A percentile compares a stretch with the other conserved stretches of the same genome.
phyloP scores from a whole-genome alignment of 768 basidiomycete species.

The Exidia glandulosa region DNA sequence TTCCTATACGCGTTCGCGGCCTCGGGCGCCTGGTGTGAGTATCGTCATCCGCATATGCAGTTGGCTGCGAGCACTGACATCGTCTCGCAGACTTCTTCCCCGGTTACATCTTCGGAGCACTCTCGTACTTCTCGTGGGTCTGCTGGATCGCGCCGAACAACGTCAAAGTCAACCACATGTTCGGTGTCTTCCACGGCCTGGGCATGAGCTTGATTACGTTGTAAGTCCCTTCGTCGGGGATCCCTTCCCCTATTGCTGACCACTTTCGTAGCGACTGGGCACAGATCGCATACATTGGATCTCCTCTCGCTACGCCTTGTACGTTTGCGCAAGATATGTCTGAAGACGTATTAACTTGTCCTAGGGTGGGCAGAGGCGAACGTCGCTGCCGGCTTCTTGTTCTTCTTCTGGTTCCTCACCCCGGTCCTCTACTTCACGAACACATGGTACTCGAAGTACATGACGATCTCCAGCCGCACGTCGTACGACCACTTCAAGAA shows the following conservation, averaged over 20 bases:
- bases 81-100: constrained; percentile 39
- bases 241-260: not conserved
- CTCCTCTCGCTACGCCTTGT: constrained; percentile 18
- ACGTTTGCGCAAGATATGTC: constrained; percentile 4
- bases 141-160: constrained; percentile 66
- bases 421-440: constrained; percentile 33
- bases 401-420: constrained; percentile 35
- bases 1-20: constrained; percentile 43
- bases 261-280: constrained; percentile 48
- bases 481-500: constrained; percentile 55
- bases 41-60: too few relatives aligned
- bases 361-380: constrained; percentile 30
- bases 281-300: constrained; percentile 46
- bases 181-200: constrained; percentile 31
- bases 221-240: not conserved
- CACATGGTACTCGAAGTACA: constrained; percentile 11
- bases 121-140: constrained; percentile 30
- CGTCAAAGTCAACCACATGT: constrained; percentile 57
- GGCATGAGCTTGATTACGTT: constrained; percentile 23
- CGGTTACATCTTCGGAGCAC: constrained; percentile 58
- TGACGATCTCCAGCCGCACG: constrained; percentile 18
- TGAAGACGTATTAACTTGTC: constrained; percentile 7
- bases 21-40: constrained; percentile 32
- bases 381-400: constrained; percentile 24
- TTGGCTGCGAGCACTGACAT: not conserved